Base-by-base conservation (phyloP, 2,329 filamentous ascomycete genomes). In the Pestalotiopsis sp. region DNA sequence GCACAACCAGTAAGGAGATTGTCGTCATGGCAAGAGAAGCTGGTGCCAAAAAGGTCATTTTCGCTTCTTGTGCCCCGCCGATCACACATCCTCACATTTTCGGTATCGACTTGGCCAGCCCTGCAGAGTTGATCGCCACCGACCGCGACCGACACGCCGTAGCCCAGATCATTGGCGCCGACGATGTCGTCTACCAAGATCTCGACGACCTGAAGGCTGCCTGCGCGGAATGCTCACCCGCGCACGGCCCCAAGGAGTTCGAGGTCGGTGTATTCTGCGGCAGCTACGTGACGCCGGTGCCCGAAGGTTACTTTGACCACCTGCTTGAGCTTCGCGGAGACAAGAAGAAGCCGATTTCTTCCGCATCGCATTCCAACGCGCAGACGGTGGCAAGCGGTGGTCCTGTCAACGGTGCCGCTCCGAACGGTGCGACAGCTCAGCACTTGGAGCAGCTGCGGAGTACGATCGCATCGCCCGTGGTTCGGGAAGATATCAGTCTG, bases 261-360 rank as follows among this genome's bases (percentile, higher is more conserved):
- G 95, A 98, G 78, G 90, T 97, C 2, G 95, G 95, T 66, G 95
- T 98, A 9, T 98, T 98, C 83, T 94, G 91, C 76, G 95, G 95
- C 60, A 89, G 90, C 71, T 98, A 98, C 80, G 86, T 93, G 70
- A 98, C 95, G 0, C 89, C 90, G 0, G 92, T 98, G 1, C 88
- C 91, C 1, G 87, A 90, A 6, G 90, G 88, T 49, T 98, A 98
- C 81, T 96, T 98, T 73, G 89, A 93, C 72, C 93, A 94, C 75
- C 85, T 97, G 4, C 91, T 93, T 80, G 83, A 86, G 69, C 81
- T 94, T 20, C 86, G 93, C 66, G 92, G 91, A 61, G 90, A 93
- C 79, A 91, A 88, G 71, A 85, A 87, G 71, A 92, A 92, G 80
- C 61, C 68, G 7, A 23, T n/a, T 2, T 45, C 36, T 1, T 27